Base-by-base conservation (phyloP, 495 filamentous ascomycete genomes). In the Bathelium albidoporum region DNA sequence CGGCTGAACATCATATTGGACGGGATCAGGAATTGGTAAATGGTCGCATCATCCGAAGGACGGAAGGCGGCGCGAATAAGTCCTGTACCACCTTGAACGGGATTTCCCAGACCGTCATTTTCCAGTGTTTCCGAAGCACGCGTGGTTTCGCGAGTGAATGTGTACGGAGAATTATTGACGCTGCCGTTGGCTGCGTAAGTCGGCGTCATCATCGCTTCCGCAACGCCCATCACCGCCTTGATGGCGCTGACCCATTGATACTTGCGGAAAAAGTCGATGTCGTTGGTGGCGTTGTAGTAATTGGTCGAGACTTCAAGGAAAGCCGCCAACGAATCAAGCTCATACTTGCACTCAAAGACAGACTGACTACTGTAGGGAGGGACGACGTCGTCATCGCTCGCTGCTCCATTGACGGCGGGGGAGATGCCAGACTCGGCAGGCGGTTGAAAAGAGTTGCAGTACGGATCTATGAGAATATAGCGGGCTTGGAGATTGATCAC, bases 311-410 rank as follows among this genome's bases (percentile, higher is more conserved):
- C 75, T 70, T 87, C 78, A 45, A 88, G 70, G 68, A 89, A 88
- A 0, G 84, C 81, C 1, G 86, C 85, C 0, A 89, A 76, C 14
- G 80, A 83, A 71, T 88, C 86, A n/a, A 89, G 76, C 69, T 88
- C 86, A 70, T 82, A 87, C 71, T 87, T 87, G 76, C 84, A 86
- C 64, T 85, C 84, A 68, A 83, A 86, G 10, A 85, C 81, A 12
- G 76, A 65, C 5, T 73, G 62, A 32, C 73, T 76, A 65, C 81
- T 72, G 66, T 84, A 87, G 0, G 73, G 64, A 2, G 82, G 81
- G 11, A 62, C 63, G 16, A 80, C 79, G 10, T 67, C 65, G 63
- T 85, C 83, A 10, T 77, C 68, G 34, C 52, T 66, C 58, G 79
- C 81, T 0, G 80, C 79, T 20, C 72, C 75, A 66, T 87, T 87